phyloP scores from a whole-genome alignment of 768 basidiomycete genomes.

The Megacollybia marginata region DNA sequence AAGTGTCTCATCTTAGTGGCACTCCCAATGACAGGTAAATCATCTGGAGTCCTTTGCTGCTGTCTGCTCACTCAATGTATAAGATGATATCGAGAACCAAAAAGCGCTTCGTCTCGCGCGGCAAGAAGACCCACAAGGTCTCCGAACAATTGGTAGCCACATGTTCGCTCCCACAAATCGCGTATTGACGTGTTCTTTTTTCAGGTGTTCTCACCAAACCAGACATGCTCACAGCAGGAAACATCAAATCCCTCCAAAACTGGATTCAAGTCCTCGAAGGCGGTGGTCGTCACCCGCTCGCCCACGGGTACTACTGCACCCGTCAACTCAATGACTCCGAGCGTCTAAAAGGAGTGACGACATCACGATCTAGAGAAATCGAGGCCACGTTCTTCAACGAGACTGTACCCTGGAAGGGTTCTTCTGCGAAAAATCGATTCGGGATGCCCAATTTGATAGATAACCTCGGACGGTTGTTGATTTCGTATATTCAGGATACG shows the following conservation, averaged over 20 bases:
- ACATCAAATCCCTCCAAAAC: constrained; percentile 23
- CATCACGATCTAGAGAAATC: constrained; percentile 21
- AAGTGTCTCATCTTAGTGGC: constrained; percentile 49
- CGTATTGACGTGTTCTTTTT: neutral
- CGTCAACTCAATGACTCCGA: constrained; percentile 33
- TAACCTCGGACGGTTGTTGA: constrained; percentile 27
- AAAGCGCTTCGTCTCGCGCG: constrained; percentile 42
- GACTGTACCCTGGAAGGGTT: constrained; percentile 28
- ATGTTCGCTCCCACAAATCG: neutral
- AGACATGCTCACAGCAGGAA: constrained; percentile 34
- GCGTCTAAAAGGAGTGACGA: constrained; percentile 20
- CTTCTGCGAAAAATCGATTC: constrained; percentile 18
- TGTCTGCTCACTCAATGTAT: neutral
- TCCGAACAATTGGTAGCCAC: constrained; percentile 41
- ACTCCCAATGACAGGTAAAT: constrained; percentile 44
- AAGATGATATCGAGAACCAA: constrained; percentile 57
- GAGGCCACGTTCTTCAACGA: constrained; percentile 28
- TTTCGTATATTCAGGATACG: constrained; percentile 25
- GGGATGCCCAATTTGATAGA: constrained; percentile 27
- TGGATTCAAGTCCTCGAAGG: constrained; percentile 37
- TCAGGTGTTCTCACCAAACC: constrained; percentile 52
- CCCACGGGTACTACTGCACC: constrained; percentile 36
- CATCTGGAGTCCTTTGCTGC: neutral
- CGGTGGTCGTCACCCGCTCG: constrained; percentile 27
- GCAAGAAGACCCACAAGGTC: constrained; percentile 36